Base-by-base conservation (phyloP, 2,329 filamentous ascomycete species). In the Metarhizium guizhouense region DNA sequence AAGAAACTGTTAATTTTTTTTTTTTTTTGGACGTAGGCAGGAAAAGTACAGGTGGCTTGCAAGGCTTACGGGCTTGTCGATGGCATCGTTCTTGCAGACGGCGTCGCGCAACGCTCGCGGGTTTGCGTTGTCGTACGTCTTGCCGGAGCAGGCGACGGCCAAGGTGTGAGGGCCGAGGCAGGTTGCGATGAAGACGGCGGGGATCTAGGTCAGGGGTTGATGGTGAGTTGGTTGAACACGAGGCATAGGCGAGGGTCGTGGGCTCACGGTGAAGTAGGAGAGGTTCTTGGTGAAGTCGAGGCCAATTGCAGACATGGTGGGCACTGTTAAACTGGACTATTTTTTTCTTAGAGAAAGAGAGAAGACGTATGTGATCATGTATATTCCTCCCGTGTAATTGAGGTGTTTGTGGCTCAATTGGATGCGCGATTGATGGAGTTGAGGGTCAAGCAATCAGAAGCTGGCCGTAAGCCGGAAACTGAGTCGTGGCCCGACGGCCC, bases 51-150 rank as follows among this genome's bases (percentile, higher is more conserved):
- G 3, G 25, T 25, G 25, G 25, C 25, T 25, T 11, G 32, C 32
- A 11, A 34, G 1, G 58, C 62, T 49, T 57, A 67, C 69, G 38
- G 60, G 49, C 50, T 68, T 67, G 53, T 67, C 63, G 1, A 72
- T 53, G n/a, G 59, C 59, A 3, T 69, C 62, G 54, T 68, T 68
- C 51, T 68, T 68, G 56, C 59, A 57, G 40, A 74, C 54, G 30
- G 55, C 64, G 20, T 69, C 62, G 20, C 60, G 61, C 16, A 71
- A 66, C 30, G 57, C 62, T 36, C 74, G 70, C 11, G 75, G 75
- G 59, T 74, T 66, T 56, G 68, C 66, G 5, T 65, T 59, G 59
- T 78, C 72, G 54, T 69, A 74, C 52, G 64, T 64, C 56, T 64
- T 67, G 47, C 65, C 67, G 2, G 72, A 65, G 8, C 59, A 29